These are phyloP conservation scores for Pinus taeda DNA, from an alignment of 75 land plant species.

Conservation along the genomic window DNA sequence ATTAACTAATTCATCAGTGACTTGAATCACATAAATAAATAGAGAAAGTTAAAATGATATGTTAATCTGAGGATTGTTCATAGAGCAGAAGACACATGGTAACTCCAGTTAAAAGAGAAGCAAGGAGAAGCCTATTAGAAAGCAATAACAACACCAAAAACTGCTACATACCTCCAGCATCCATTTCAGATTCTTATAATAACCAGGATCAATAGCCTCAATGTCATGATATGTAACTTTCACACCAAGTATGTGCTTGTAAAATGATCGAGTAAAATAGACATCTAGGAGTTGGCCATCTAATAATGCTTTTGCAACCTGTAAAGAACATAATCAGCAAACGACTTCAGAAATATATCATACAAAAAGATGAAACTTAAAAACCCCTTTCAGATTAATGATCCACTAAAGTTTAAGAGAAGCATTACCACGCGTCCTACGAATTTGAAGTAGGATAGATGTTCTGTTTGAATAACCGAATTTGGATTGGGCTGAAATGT, in stretches of 20 bases:
- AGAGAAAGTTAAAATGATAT: not conserved
- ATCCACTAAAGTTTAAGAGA: not conserved
- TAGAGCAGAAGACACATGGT: not conserved
- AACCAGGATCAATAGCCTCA: constrained; percentile 49
- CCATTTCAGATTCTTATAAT: constrained; percentile 45
- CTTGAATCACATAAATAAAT: not conserved
- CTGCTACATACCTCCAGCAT: constrained; percentile 38
- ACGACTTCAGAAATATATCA: not conserved
- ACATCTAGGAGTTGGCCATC: constrained; percentile 50
- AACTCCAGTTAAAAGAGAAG: not conserved
- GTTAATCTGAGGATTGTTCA: not conserved
- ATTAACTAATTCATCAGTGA: not conserved
- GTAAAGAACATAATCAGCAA: not conserved
- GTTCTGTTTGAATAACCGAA: constrained; percentile 48
- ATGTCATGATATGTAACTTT: constrained; percentile 50
- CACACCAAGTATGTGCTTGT: constrained; percentile 42
- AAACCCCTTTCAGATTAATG: not conserved
- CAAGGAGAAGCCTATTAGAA: not conserved
- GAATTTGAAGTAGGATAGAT: constrained; percentile 50
- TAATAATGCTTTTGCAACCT: constrained; percentile 53
- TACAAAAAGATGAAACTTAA: not conserved
- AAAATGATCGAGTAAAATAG: constrained; percentile 49
- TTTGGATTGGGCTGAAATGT: constrained; percentile 52
- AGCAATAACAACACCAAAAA: not conserved
- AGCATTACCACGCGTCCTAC: constrained; percentile 49